phyloP scores from a whole-genome alignment of 2,329 filamentous ascomycete genomes.

The Cryphonectria japonica region DNA sequence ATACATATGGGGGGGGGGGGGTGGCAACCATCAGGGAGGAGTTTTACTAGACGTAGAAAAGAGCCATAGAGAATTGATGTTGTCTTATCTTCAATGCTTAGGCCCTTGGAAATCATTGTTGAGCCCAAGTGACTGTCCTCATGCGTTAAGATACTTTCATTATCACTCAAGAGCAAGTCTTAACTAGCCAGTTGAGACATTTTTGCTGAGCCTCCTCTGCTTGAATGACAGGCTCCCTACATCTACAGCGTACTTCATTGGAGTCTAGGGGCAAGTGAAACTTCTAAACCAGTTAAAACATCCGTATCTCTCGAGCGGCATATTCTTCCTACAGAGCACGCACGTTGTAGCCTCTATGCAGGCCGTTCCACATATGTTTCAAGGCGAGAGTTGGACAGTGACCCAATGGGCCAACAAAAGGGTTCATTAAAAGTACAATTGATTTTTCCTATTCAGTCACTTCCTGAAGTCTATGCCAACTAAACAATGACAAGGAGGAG shows the following conservation, averaged over 20 bases:
- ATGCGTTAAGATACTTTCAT: not conserved
- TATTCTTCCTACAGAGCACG: not conserved
- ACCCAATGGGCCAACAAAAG: not conserved
- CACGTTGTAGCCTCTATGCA: not conserved
- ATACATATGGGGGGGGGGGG: not conserved
- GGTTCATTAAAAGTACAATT: slow-evolving; percentile 17
- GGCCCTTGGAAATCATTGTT: not conserved
- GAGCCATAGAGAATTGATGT: not conserved
- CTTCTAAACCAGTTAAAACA: too few species aligned
- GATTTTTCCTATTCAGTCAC: slow-evolving; percentile 3
- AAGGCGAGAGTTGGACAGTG: not conserved
- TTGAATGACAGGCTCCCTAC: not conserved
- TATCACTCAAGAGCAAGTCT: not conserved
- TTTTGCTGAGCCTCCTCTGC: not conserved
- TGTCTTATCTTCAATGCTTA: not conserved
- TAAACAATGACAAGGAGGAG: slow-evolving; percentile 5
- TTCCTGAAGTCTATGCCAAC: slow-evolving; percentile 19
- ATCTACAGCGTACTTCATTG: too few species aligned
- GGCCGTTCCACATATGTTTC: not conserved
- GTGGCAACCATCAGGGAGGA: not conserved
- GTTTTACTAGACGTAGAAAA: not conserved
- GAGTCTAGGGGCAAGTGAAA: too few species aligned
- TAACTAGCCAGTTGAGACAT: not conserved
- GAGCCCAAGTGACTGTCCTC: not conserved
- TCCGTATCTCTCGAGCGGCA: not conserved